Evolutionary conservation across 1,139 yeast genomes (phyloP).

Genomic region (Kodamaea arcana): DNA sequence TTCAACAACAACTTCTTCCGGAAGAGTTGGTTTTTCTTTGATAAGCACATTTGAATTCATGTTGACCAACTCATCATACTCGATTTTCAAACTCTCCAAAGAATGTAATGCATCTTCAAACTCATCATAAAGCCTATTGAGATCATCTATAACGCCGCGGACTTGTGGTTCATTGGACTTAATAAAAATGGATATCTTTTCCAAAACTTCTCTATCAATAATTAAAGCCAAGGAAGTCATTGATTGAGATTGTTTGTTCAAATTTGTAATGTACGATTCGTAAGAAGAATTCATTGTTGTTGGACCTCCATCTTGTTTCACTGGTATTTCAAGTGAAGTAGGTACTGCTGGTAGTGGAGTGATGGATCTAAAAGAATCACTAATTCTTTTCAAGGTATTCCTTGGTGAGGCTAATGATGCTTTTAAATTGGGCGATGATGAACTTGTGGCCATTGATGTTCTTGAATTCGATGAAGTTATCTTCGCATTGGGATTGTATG

Average conservation of each 20-base stretch:
- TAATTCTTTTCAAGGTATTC: constrained; percentile 10
- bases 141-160: constrained; percentile 20
- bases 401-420: constrained; percentile 4
- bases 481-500: constrained; percentile 5
- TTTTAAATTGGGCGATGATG: no score
- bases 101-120: constrained; percentile 23
- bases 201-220: constrained; percentile 36
- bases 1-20: constrained; percentile 1
- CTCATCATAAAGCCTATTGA: constrained; percentile 24
- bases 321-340: neutral
- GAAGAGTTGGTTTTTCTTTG: neutral
- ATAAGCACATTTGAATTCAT: constrained; percentile 5
- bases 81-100: constrained; percentile 28
- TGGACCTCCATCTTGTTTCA: neutral
- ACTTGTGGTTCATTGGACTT: constrained; percentile 37
- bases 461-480: no score
- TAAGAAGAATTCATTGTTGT: constrained; percentile 8
- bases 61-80: constrained; percentile 30
- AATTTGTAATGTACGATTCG: constrained; percentile 13
- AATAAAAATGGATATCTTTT: constrained; percentile 32
- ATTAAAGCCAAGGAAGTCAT: constrained; percentile 28
- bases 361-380: constrained; percentile 11
- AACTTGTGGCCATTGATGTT: no score
- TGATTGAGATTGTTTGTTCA: constrained; percentile 22
- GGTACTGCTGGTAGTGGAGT: neutral